phyloP scores from a whole-genome alignment of 2,329 filamentous ascomycete genomes.

The Aureobasidium musti region DNA sequence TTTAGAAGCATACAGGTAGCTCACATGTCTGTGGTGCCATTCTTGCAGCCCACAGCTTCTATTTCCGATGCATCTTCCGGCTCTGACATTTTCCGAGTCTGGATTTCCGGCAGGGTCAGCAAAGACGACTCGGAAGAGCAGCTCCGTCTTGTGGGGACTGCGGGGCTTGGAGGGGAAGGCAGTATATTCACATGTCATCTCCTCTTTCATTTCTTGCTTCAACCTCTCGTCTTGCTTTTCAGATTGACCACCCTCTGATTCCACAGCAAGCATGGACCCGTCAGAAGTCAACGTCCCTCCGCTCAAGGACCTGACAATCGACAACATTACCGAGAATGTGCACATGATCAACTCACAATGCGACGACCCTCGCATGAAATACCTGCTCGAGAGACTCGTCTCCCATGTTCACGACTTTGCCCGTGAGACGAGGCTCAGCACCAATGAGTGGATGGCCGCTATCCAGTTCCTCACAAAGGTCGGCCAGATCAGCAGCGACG shows the following conservation, averaged over 20 bases:
- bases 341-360: conserved; percentile 73
- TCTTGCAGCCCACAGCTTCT: not conserved
- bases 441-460: conserved; percentile 75
- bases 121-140: not conserved
- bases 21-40: not conserved
- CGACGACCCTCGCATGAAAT: conserved; percentile 65
- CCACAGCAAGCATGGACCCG: conserved; percentile 45
- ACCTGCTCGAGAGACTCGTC: conserved; percentile 71
- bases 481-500: conserved; percentile 72
- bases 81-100: not conserved
- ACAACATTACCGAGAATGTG: conserved; percentile 78
- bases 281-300: conserved; percentile 51
- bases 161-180: conserved; percentile 8
- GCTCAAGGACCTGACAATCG: conserved; percentile 71
- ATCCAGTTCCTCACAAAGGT: conserved; percentile 70
- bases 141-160: conserved; percentile 18
- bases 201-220: no score
- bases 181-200: no score
- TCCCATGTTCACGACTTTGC: conserved; percentile 81
- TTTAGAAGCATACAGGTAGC: not conserved
- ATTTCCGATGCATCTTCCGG: not conserved
- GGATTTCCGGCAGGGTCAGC: not conserved
- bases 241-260: not conserved
- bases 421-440: conserved; percentile 73
- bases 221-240: no score